Base-by-base conservation (phyloP, 371 early-diverging fungal genomes). In the Mucor saturninus region DNA sequence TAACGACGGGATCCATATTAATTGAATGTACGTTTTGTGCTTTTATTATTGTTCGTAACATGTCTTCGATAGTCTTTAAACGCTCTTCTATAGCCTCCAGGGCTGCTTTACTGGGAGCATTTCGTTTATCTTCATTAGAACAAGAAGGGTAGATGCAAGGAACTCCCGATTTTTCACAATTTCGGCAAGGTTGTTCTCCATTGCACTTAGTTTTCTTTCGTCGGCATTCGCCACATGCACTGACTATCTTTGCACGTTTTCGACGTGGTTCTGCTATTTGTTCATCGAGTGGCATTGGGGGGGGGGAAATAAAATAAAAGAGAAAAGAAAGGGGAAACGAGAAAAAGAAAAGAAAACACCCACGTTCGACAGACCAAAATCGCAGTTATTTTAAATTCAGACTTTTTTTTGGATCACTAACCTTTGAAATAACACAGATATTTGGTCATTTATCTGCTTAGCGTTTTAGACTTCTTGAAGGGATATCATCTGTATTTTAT, bases 181-280 rank as follows among this genome's bases (percentile, higher is more conserved):
- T 85, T 21, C 80, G 76, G 60, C 88, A 87, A n/a, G 88, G 88
- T 11, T 76, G 73, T 53, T 79, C 79, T 32, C 87, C 87, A 64
- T 87, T 83, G 50, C 86, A 86, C 63, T 85, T 85, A 40, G 83
- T 84, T 65, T 86, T 86, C 69, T 84, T 83, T 21, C 85, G 73
- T 61, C 86, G 70, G 61, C 86, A 86, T 61, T 83, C 84, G 35
- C 81, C 72, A 59, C 86, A 86, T 1, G 88, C 88, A 53, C 85
- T 87, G 14, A 85, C 82, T 49, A 87, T 87, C 67, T 86, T 86
- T 49, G 82, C 85, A 62, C 88, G 81, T 63, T 87, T 87, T 63
- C 71, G 71, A 43, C 80, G 80, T 43, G 74, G 74, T 40, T 72
- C 65, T 11, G 61, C 58, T 53, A 26, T 31, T 38, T 50, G 56